phyloP scores from a whole-genome alignment of 129 eudicot genomes.

The Pulicaria dysenterica region DNA sequence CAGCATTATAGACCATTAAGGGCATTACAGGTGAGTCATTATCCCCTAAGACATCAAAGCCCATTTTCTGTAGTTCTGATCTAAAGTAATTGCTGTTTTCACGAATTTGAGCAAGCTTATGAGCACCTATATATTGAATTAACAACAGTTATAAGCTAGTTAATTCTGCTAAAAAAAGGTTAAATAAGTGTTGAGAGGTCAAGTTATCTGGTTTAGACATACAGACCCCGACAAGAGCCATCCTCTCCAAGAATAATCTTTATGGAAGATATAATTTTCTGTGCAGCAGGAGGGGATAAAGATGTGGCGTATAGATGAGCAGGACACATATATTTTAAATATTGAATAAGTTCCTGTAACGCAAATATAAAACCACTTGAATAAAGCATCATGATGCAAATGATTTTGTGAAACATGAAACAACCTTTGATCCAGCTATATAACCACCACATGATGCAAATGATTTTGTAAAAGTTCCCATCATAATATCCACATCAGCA shows the following conservation, averaged over 20 bases:
- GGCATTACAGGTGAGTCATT: constrained; percentile 98
- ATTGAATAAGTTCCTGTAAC: constrained; percentile 83
- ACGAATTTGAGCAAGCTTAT: constrained; percentile 86
- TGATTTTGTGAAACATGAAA: background rate
- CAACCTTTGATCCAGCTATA: constrained; percentile 85
- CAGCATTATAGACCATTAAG: constrained; percentile 93
- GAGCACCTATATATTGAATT: constrained; percentile 63
- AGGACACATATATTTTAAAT: constrained; percentile 74
- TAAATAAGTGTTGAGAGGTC: background rate
- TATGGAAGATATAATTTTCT: constrained; percentile 86
- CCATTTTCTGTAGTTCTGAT: constrained; percentile 92
- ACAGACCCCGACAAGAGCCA: constrained; percentile 89
- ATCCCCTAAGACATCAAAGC: constrained; percentile 96
- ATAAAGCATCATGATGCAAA: too few relatives aligned
- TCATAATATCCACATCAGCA: constrained; percentile 90
- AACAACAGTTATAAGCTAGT: background rate
- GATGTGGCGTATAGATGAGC: constrained; percentile 96
- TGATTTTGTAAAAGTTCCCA: constrained; percentile 97
- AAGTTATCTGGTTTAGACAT: background rate
- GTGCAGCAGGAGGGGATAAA: constrained; percentile 96
- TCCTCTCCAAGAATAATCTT: constrained; percentile 92
- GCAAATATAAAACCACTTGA: background rate
- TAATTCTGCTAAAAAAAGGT: background rate
- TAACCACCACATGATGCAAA: constrained; percentile 98
- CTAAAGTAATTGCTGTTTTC: constrained; percentile 96